These are phyloP conservation scores for Pichia deserticola DNA, from an alignment of 805 yeast genomes.

Conservation along the genomic window DNA sequence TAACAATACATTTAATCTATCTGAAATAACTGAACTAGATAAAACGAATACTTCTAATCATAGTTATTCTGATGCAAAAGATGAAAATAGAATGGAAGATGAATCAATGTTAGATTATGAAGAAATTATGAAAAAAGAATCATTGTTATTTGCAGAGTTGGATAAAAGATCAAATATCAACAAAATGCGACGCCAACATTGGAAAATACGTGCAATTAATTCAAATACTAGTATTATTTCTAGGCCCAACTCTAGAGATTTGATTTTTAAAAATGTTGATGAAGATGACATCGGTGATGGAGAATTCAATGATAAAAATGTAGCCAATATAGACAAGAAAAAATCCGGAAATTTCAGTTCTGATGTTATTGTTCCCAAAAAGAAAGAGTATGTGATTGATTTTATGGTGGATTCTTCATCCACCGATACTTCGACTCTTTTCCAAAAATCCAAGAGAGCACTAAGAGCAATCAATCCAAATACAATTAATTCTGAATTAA, in stretches of 20 bases:
- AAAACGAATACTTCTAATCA: neutral
- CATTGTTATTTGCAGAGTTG: constrained; percentile 1
- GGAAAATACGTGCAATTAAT: constrained; percentile 9
- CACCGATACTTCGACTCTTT: constrained; percentile 22
- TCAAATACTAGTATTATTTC: neutral
- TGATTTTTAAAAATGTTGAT: neutral
- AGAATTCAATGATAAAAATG: neutral
- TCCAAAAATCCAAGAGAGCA: neutral
- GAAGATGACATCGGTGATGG: neutral
- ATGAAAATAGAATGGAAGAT: neutral
- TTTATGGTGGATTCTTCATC: constrained; percentile 18
- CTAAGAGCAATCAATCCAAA: neutral
- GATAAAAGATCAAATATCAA: neutral
- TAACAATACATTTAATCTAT: neutral
- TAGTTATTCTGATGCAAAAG: neutral
- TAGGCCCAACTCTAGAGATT: neutral
- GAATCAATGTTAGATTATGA: neutral
- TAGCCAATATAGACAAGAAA: no score
- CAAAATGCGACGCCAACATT: neutral
- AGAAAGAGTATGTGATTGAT: constrained; percentile 11
- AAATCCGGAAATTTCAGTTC: no score
- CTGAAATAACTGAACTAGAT: neutral
- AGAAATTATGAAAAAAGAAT: neutral
- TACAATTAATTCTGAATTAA: constrained; percentile 4
- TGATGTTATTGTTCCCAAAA: neutral